Conservation (phyloP, 2,329 filamentous ascomycete species). For the Pseudogymnoascus sp. region DNA sequence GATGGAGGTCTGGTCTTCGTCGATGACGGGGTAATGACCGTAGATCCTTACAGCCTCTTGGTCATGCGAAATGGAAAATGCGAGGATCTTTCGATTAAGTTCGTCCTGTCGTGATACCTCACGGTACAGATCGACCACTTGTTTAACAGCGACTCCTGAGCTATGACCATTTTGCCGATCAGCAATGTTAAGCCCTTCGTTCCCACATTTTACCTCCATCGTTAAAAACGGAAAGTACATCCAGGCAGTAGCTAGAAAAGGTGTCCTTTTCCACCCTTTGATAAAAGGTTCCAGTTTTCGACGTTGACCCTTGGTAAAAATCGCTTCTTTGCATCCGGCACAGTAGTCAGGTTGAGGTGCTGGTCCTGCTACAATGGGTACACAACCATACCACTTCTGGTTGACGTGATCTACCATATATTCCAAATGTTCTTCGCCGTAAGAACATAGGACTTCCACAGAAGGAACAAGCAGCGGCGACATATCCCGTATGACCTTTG, state of each 20-base stretch:
- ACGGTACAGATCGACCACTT: no score
- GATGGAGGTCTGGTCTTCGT: conserved; percentile 17
- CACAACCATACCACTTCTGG: conserved; percentile 36
- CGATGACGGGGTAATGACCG: conserved; percentile 27
- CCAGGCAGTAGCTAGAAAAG: conserved; percentile 40
- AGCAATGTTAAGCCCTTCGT: conserved; percentile 31
- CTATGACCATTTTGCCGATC: conserved; percentile 36
- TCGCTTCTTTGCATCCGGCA: conserved; percentile 34
- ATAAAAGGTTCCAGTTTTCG: conserved; percentile 34
- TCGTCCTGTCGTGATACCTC: conserved; percentile 32
- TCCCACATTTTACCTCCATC: conserved; percentile 41
- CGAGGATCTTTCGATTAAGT: conserved; percentile 35
- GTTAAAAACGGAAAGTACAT: conserved; percentile 45
- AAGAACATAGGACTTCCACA: conserved; percentile 32
- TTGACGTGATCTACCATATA: conserved; percentile 36
- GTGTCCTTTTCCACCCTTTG: conserved; percentile 30
- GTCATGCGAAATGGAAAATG: conserved; percentile 31
- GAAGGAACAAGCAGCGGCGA: conserved; percentile 34
- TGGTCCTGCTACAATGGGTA: conserved; percentile 31
- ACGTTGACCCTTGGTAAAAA: conserved; percentile 38
- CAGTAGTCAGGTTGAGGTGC: conserved; percentile 39
- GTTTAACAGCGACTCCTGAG: conserved; percentile 31
- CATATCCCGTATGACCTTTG: conserved; percentile 34
- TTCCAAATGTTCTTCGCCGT: conserved; percentile 26
- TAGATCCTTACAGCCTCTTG: conserved; percentile 25